Evolutionary conservation across 176 grass and related monocot genomes (phyloP).

Genomic region (Phoenix dactylifera): DNA sequence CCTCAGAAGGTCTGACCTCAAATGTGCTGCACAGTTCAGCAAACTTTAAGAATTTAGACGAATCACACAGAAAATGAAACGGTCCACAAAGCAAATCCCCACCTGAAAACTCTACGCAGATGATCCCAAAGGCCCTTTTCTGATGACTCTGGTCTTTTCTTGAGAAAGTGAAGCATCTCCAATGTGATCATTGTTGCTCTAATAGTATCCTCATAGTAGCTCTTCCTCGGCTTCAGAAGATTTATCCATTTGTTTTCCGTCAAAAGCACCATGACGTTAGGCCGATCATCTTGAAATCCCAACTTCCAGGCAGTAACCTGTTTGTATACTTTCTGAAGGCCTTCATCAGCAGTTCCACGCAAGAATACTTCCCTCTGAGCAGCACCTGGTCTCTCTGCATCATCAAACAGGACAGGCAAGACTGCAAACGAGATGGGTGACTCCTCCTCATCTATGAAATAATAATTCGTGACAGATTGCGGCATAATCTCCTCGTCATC

Average conservation of each 20-base stretch:
- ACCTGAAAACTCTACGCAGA: conserved; percentile 60
- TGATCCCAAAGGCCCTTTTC: conserved; percentile 63
- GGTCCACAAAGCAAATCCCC: background rate
- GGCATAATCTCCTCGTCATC: conserved; percentile 20
- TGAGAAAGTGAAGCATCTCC: conserved; percentile 64
- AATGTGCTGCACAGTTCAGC: conserved; percentile 59
- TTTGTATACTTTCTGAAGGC: conserved; percentile 30
- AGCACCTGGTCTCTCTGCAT: background rate
- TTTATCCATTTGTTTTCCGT: conserved; percentile 43
- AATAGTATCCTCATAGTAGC: conserved; percentile 27
- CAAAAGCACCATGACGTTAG: conserved; percentile 27
- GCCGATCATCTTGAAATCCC: conserved; percentile 28
- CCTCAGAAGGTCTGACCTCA: conserved; percentile 49
- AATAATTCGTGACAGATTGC: conserved; percentile 24
- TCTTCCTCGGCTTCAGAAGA: conserved; percentile 43
- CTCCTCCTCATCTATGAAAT: conserved; percentile 23
- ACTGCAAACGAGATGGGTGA: conserved; percentile 30
- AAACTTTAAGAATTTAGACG: conserved; percentile 6
- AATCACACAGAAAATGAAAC: conserved; percentile 3
- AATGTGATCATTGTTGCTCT: conserved; percentile 44
- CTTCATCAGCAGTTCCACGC: conserved; percentile 21
- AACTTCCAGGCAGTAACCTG: conserved; percentile 56
- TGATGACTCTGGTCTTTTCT: conserved; percentile 40
- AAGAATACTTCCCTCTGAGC: conserved; percentile 23
- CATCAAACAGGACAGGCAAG: conserved; percentile 23